Evolutionary conservation across 192 early-diverging fungal genomes (phyloP), one percentile per base, ranked within the genome.

Genomic region (Coemansia javaensis): DNA sequence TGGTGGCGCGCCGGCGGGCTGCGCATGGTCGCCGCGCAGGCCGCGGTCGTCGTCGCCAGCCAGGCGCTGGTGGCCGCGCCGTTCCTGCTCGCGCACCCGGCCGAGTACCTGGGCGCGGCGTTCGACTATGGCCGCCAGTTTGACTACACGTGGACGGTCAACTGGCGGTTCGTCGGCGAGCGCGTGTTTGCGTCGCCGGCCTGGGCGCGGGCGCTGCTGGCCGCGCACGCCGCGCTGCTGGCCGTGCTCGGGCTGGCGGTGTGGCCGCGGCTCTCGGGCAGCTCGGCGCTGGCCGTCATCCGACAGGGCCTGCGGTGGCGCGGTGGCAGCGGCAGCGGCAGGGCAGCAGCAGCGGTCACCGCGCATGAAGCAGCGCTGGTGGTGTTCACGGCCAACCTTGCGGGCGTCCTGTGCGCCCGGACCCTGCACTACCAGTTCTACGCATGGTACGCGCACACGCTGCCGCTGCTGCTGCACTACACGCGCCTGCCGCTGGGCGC

Each of bases 401-500:
- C 92, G 16, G 95, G 95, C 13, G 82, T 98, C 30, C 49, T 86
- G 0, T 95, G 87, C 65, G 86, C 93, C 5, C 68, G 95, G 18
- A 86, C 88, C 1, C 68, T 98, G 44, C 95, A 98, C 58, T 96
- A 95, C 58, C 93, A 97, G 78, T 98, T 98, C 59, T 98, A 91
- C 55, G 76, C 89, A 0, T 98, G 95, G 95, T 98, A 96, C 63
- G 87, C 71, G 30, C 85, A 89, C 63, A 79, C 83, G 27, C 32
- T 97, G 25, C 95, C 95, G 11, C 89, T 86, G 41, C 56, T 98
- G 8, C 53, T 92, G 12, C 86, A 82, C 74, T 24, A 44, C 9
- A 45, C 57, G 13, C 35, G 24, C 13, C 37, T 66, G 30, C 40
- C 47, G 5, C 4, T 47, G 21, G 27, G 8, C 8, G 23, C 11